Conservation (phyloP, 2,329 filamentous ascomycete genomes). For the Fusarium sp. region DNA sequence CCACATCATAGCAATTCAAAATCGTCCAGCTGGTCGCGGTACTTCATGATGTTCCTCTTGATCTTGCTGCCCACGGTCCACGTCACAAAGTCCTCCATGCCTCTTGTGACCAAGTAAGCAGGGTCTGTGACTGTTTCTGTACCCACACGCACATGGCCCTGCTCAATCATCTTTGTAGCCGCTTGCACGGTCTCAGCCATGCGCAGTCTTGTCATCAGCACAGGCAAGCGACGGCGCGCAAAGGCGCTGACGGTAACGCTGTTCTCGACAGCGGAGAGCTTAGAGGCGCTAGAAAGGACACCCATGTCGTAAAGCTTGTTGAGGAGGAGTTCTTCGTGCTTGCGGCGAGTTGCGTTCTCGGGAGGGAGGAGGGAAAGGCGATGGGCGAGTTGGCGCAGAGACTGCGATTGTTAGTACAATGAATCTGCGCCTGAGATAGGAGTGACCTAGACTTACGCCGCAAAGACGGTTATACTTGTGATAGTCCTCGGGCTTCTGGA, state of each 20-base stretch:
- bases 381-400: slow-evolving; percentile 90
- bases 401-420: slow-evolving; percentile 55
- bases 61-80: slow-evolving; percentile 98
- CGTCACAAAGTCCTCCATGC: slow-evolving; percentile 95
- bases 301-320: slow-evolving; percentile 96
- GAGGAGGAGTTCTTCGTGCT: slow-evolving; percentile 87
- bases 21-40: slow-evolving; percentile 93
- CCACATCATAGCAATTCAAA: slow-evolving; percentile 80
- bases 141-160: slow-evolving; percentile 91
- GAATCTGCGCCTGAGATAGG: slow-evolving; percentile 30
- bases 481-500: slow-evolving; percentile 91
- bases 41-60: slow-evolving; percentile 94
- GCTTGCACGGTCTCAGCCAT: slow-evolving; percentile 94
- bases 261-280: slow-evolving; percentile 86
- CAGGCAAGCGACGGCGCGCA: slow-evolving; percentile 81
- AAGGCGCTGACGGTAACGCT: slow-evolving; percentile 90
- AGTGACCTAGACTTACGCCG: slow-evolving; percentile 65
- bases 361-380: slow-evolving; percentile 84
- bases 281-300: slow-evolving; percentile 77
- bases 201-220: slow-evolving; percentile 87
- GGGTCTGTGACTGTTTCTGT: slow-evolving; percentile 91
- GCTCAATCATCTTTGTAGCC: slow-evolving; percentile 88
- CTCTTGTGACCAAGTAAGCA: slow-evolving; percentile 86
- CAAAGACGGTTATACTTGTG: slow-evolving; percentile 72
- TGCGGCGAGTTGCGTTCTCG: slow-evolving; percentile 78